Conservation (phyloP, 805 yeast genomes). For the Candida insectorum region DNA sequence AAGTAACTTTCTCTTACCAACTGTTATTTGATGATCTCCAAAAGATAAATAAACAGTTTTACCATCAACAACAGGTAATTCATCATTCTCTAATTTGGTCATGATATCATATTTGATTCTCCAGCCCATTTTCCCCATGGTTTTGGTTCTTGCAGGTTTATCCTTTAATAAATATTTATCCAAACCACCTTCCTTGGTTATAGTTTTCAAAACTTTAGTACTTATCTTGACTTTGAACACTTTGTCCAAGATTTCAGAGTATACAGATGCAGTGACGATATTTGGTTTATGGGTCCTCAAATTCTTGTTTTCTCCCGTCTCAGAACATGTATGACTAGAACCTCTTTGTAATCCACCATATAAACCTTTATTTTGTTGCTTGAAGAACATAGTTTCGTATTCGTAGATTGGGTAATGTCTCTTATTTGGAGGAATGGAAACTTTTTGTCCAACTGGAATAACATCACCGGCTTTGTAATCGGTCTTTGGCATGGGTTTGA, state of each 20-base stretch:
- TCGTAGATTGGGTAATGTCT: conserved; percentile 26
- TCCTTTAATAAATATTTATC: conserved; percentile 87
- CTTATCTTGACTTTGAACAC: conserved; percentile 60
- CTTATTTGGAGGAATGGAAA: conserved; percentile 18
- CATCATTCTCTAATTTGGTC: conserved; percentile 35
- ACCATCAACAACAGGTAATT: conserved; percentile 37
- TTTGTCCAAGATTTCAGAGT: conserved; percentile 76
- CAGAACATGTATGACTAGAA: conserved; percentile 76
- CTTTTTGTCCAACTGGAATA: conserved; percentile 20
- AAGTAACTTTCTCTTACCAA: conserved; percentile 65
- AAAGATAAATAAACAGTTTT: conserved; percentile 41
- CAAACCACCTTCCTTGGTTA: conserved; percentile 91
- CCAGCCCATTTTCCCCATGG: conserved; percentile 93
- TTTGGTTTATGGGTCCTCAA: conserved; percentile 80
- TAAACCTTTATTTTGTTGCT: conserved; percentile 82
- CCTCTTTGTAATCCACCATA: conserved; percentile 85
- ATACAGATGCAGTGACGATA: conserved; percentile 66
- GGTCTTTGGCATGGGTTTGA: conserved; percentile 33
- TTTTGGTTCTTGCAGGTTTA: conserved; percentile 85
- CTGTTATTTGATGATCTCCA: conserved; percentile 46
- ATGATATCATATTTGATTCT: conserved; percentile 74
- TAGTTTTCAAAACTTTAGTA: conserved; percentile 79
- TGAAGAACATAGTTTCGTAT: conserved; percentile 72
- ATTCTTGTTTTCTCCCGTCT: conserved; percentile 68
- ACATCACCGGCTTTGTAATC: conserved; percentile 35